These are phyloP conservation scores for Ogataea hybrid DNA, from an alignment of 1,139 yeast genomes.

Conservation along the genomic window DNA sequence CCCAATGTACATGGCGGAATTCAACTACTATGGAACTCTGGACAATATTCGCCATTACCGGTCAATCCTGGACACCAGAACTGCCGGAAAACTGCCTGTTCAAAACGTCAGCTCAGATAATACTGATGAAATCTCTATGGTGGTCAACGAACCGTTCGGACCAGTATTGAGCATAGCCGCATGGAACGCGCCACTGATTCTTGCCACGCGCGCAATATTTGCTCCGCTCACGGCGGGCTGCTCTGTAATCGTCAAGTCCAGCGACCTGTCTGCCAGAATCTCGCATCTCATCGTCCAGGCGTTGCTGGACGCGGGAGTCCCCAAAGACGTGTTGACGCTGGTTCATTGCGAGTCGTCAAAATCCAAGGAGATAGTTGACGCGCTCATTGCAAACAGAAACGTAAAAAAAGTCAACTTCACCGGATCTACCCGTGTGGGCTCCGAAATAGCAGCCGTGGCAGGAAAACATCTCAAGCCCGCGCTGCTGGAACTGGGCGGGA, in stretches of 20 bases:
- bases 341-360: constrained; percentile 36
- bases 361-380: constrained; percentile 30
- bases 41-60: constrained; percentile 21
- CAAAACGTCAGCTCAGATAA: constrained; percentile 8
- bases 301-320: constrained; percentile 42
- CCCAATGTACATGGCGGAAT: constrained; percentile 38
- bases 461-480: constrained; percentile 39
- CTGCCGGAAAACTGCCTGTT: constrained; percentile 19
- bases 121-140: constrained; percentile 33
- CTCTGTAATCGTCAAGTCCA: constrained; percentile 42
- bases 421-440: constrained; percentile 43
- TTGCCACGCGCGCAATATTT: constrained; percentile 38
- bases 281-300: constrained; percentile 36
- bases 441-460: constrained; percentile 35
- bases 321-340: constrained; percentile 37
- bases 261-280: constrained; percentile 38
- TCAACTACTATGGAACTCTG: constrained; percentile 38
- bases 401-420: constrained; percentile 43
- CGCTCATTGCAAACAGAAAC: constrained; percentile 31
- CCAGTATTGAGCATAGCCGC: constrained; percentile 46
- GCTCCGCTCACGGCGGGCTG: constrained; percentile 53
- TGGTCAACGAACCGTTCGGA: constrained; percentile 41
- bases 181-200: constrained; percentile 48
- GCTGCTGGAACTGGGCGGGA: constrained; percentile 44
- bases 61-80: constrained; percentile 12